A percentile compares a stretch with the other conserved stretches of the same genome.
phyloP scores from a whole-genome alignment of 257 asterid genomes.

The Galeopsis tetrahit region DNA sequence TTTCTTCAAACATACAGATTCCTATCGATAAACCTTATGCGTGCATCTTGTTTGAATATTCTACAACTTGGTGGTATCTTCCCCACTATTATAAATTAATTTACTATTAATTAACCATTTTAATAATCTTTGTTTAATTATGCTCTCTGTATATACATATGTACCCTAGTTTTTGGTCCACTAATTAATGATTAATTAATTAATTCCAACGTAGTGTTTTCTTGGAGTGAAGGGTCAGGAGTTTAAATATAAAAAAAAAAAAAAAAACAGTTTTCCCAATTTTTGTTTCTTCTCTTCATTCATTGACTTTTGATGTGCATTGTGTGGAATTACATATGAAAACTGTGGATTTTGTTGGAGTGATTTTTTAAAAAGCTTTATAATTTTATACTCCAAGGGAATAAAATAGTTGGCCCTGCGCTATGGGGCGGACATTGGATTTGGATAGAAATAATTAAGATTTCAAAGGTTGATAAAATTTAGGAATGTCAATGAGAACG shows the following conservation, averaged over 20 bases:
- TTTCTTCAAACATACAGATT: slow-evolving; percentile 25
- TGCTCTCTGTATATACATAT: background rate
- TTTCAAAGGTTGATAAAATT: no score
- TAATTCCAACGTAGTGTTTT: slow-evolving; percentile 17
- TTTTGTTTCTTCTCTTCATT: background rate
- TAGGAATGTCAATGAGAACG: no score
- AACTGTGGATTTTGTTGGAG: no score
- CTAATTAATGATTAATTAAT: slow-evolving; percentile 15
- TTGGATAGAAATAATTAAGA: no score
- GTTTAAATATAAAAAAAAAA: background rate
- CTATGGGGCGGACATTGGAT: no score
- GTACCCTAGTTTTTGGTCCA: slow-evolving; percentile 14
- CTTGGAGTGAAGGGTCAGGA: slow-evolving; percentile 33
- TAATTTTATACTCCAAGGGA: no score
- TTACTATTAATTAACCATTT: slow-evolving; percentile 10
- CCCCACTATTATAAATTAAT: slow-evolving; percentile 7
- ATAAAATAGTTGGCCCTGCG: no score
- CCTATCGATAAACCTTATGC: slow-evolving; percentile 29
- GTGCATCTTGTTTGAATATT: slow-evolving; percentile 42
- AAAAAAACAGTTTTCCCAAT: background rate
- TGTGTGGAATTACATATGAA: background rate
- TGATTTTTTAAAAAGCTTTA: no score
- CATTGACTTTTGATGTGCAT: slow-evolving; percentile 27
- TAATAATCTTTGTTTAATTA: background rate
- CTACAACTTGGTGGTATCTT: slow-evolving; percentile 36